Evolutionary conservation across 805 yeast genomes (phyloP), one percentile per base, ranked within the genome.

Genomic region (Hanseniaspora nectarophila): DNA sequence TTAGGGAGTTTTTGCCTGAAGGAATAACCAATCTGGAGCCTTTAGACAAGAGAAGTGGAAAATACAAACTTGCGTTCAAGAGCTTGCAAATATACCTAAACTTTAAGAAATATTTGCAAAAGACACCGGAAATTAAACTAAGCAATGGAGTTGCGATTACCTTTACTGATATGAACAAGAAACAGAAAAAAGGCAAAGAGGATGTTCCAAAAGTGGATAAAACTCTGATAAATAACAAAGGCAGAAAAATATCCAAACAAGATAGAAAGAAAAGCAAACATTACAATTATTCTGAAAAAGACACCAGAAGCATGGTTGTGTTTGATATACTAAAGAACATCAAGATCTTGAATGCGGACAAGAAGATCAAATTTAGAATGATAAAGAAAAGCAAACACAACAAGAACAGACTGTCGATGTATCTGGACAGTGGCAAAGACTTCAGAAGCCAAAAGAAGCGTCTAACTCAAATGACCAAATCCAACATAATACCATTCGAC

Each of bases 1-100:
- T 49, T 8, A 42, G 53, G 21, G 53, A 49, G 13, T 49, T 39
- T 24, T n/a, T 49, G 8, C 53, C 53, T 1, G 53, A 49, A 20
- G 53, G 53, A 4, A 49, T 49, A 6, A 20, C 28, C 2, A 49
- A 49, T 34, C 15, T 49, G 21, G 46, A 42, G 18, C 45, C 44
- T 5, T 28, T 16, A 4, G 39, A 33, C n/a, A 49, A 49, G 37
- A 38, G 33, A 10, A 24, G 40, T 23, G 39, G 37, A 3, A 49
- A 49, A 29, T 49, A 29, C 28, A 21, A 40, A 21, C 15, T 42
- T 12, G 28, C 35, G 8, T 49, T 49, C 29, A 39, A 42, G 23
- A 18, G 34, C 5, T 15, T 40, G 9, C 32, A 42, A 15, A 24
- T 40, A 16, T 48, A 34, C 35, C 9, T 26, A 15, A 40, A 40